These are phyloP conservation scores for Myriosclerotinia duriaeana DNA, from an alignment of 2,329 filamentous ascomycete species.

Conservation along the genomic window DNA sequence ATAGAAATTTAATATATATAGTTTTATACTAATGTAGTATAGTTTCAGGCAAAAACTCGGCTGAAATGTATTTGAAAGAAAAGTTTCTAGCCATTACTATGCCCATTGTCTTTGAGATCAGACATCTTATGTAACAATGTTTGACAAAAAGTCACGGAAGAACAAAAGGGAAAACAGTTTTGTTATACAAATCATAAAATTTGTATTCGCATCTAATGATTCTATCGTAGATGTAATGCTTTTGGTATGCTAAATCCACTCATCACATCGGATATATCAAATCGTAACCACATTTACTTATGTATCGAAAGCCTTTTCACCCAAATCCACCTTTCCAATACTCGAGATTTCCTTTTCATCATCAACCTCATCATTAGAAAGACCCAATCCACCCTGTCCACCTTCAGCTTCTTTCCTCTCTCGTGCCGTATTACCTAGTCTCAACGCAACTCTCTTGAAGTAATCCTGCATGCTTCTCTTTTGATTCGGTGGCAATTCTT, in stretches of 20 bases:
- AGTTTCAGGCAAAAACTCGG: no score
- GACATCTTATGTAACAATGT: neutral
- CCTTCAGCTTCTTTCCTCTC: slow-evolving; percentile 91
- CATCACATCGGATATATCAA: slow-evolving; percentile 7
- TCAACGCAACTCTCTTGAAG: slow-evolving; percentile 87
- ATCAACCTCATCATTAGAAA: slow-evolving; percentile 88
- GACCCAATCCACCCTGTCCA: slow-evolving; percentile 77
- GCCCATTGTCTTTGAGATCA: no score
- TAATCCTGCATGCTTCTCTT: slow-evolving; percentile 95
- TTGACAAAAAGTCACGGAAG: neutral
- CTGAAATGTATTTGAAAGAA: no score
- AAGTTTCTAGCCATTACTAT: no score
- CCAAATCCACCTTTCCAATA: slow-evolving; percentile 84
- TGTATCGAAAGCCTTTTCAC: slow-evolving; percentile 49
- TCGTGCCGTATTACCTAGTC: slow-evolving; percentile 80
- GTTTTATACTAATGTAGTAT: no score
- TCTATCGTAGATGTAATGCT: neutral
- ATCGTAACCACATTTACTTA: slow-evolving; percentile 26
- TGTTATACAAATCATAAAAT: neutral
- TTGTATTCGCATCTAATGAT: neutral
- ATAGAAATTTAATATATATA: no score
- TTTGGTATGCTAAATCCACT: neutral
- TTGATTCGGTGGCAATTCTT: slow-evolving; percentile 65
- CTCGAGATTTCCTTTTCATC: slow-evolving; percentile 97
- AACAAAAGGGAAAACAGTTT: neutral